Conservation (phyloP, 768 basidiomycete genomes). For the Boletus huronensis region DNA sequence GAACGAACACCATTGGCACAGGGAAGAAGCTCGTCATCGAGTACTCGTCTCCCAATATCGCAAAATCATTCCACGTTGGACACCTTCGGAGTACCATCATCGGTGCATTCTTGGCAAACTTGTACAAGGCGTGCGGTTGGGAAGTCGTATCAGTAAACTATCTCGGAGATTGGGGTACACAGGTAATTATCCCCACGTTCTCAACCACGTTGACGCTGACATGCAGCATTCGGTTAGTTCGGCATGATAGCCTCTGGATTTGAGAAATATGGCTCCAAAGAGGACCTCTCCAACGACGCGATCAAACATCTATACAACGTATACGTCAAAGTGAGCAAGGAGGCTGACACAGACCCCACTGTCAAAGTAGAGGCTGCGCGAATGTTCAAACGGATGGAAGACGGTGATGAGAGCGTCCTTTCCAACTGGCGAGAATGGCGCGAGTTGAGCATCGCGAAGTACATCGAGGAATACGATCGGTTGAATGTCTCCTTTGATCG, state of each 20-base stretch:
- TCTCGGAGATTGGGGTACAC: constrained; percentile 97
- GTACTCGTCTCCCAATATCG: constrained; percentile 96
- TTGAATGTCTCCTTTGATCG: constrained; percentile 90
- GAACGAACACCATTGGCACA: constrained; percentile 69
- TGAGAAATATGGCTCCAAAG: constrained; percentile 85
- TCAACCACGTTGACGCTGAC: background rate
- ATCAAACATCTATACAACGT: constrained; percentile 94
- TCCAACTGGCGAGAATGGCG: constrained; percentile 93
- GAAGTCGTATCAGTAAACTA: constrained; percentile 91
- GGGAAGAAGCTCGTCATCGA: constrained; percentile 88
- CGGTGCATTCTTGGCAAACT: constrained; percentile 87
- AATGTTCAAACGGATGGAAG: constrained; percentile 95
- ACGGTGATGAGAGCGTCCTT: constrained; percentile 81
- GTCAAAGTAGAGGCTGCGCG: constrained; percentile 75
- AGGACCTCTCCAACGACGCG: constrained; percentile 78
- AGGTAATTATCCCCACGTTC: constrained; percentile 47
- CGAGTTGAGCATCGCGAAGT: constrained; percentile 84
- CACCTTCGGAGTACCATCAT: constrained; percentile 98
- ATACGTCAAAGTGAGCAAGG: constrained; percentile 92
- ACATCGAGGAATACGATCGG: constrained; percentile 81
- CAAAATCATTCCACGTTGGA: constrained; percentile 97
- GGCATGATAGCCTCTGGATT: constrained; percentile 89
- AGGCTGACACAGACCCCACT: constrained; percentile 65
- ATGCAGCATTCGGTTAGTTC: constrained; percentile 43
- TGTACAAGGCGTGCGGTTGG: constrained; percentile 93